A percentile compares a stretch with the other conserved stretches of the same genome.
phyloP scores from a whole-genome alignment of 441 rosid genomes.

The Pelargonium myrrhifolium region DNA sequence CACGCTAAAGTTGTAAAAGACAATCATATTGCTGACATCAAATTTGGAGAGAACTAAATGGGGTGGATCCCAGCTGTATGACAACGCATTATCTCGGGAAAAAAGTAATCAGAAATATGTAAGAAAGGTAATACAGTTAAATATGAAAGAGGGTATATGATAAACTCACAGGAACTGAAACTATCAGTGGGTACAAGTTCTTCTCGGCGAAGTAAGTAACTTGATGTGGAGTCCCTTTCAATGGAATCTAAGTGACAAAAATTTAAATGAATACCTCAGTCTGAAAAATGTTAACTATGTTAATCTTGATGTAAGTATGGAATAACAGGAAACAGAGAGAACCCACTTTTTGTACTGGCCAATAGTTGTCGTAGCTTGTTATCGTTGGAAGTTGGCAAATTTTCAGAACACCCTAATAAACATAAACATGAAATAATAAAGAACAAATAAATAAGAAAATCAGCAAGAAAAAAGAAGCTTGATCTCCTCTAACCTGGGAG shows the following conservation, averaged over 20 bases:
- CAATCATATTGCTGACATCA: too few relatives aligned
- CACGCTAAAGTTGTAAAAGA: too few relatives aligned
- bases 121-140: conserved; percentile 13
- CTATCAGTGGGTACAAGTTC: conserved; percentile 85
- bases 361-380: conserved; percentile 85
- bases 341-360: conserved; percentile 93
- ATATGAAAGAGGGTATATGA: conserved; percentile 10
- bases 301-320: background rate
- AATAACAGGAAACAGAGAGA: background rate
- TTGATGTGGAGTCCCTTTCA: conserved; percentile 98
- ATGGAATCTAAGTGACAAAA: conserved; percentile 56
- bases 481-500: conserved; percentile 55
- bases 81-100: background rate
- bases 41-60: background rate
- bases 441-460: background rate
- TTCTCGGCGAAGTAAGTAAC: conserved; percentile 87
- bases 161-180: conserved; percentile 79
- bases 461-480: conserved; percentile 5
- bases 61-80: too few relatives aligned
- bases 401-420: conserved; percentile 74
- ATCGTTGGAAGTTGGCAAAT: conserved; percentile 84
- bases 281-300: background rate
- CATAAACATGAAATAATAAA: conserved; percentile 16
- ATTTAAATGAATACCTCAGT: conserved; percentile 19
- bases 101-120: background rate